Base-by-base conservation (phyloP, 2,329 filamentous ascomycete genomes). In the Colletotrichum gigasporum region DNA sequence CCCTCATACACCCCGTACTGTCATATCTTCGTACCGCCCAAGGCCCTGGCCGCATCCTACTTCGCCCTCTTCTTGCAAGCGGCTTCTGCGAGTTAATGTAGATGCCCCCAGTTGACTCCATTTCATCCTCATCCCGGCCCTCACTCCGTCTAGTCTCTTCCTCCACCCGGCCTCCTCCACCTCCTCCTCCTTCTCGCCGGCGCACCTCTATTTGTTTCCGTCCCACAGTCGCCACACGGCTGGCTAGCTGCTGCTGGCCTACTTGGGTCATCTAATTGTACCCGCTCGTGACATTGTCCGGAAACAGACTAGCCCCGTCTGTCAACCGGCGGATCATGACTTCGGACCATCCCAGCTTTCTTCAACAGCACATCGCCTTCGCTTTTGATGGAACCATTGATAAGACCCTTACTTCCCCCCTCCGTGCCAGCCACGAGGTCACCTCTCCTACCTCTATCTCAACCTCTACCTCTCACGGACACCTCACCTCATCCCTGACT, bases 211-310 rank as follows among this genome's bases (percentile, higher is more conserved):
- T 52, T 61, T 28, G 37, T 39, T 55, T 54, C 54, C 54, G 39
- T 61, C 45, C 61, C 45, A 51, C 50, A 60, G 62, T 67, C 44
- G 50, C 50, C 55, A 54, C 50, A 54, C 53, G 26, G 26, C 61
- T 55, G 56, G 39, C 35, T 64, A 45, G 61, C 37, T 50, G 47
- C 26, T 64, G 45, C 41, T 58, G 59, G 63, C 58, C 42, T 24
- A 56, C 63, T 53, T 55, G 53, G 59, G 39, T 50, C 63, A 50
- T 51, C 35, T 55, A 42, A 51, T 30, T 54, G 63, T 59, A 63
- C 61, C 63, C 55, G 53, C 65, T 68, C 67, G 67, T 68, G 66
- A 69, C 66, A 67, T 69, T 67, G 54, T 64, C 67, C 67, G 53
- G 26, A 69, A 67, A 47, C 47, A 62, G 67, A 45, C 51, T 69